phyloP scores from a whole-genome alignment of 2,329 filamentous ascomycete genomes.

The Corynespora cassiicola region DNA sequence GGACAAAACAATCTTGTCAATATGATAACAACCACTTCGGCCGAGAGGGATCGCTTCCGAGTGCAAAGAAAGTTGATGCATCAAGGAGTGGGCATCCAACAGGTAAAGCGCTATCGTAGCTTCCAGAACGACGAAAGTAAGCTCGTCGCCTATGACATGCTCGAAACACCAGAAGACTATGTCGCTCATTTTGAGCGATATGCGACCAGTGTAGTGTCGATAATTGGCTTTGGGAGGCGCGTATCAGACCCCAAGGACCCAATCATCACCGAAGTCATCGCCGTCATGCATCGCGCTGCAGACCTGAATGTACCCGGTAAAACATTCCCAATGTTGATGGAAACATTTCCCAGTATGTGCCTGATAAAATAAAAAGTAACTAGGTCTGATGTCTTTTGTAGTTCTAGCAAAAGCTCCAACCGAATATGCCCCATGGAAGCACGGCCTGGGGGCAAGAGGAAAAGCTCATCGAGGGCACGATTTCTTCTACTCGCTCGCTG shows the following conservation, averaged over 20 bases:
- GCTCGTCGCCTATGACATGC: conserved; percentile 59
- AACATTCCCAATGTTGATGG: conserved; percentile 62
- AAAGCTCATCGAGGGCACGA: conserved; percentile 37
- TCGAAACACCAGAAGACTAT: conserved; percentile 52
- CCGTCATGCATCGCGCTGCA: conserved; percentile 62
- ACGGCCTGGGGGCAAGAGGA: conserved; percentile 33
- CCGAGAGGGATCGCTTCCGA: conserved; percentile 38
- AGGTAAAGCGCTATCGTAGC: conserved; percentile 60
- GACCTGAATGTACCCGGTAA: conserved; percentile 57
- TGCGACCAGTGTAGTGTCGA: conserved; percentile 61
- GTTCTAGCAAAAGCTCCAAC: conserved; percentile 34
- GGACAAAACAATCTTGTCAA: conserved; percentile 45
- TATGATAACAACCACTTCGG: conserved; percentile 37
- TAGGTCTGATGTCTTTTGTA: no score
- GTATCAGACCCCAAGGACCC: conserved; percentile 59
- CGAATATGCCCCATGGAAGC: conserved; percentile 41
- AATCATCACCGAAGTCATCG: conserved; percentile 64
- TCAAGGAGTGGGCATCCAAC: conserved; percentile 52
- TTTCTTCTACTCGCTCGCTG: conserved; percentile 43
- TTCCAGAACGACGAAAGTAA: conserved; percentile 67
- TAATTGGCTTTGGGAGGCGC: conserved; percentile 62
- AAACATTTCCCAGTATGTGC: conserved; percentile 53
- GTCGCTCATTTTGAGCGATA: conserved; percentile 59
- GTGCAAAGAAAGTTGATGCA: conserved; percentile 42
- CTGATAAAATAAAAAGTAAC: no score